Evolutionary conservation across 1,284 basidiomycete species (phyloP).

Genomic region (Phlebopus sp.): DNA sequence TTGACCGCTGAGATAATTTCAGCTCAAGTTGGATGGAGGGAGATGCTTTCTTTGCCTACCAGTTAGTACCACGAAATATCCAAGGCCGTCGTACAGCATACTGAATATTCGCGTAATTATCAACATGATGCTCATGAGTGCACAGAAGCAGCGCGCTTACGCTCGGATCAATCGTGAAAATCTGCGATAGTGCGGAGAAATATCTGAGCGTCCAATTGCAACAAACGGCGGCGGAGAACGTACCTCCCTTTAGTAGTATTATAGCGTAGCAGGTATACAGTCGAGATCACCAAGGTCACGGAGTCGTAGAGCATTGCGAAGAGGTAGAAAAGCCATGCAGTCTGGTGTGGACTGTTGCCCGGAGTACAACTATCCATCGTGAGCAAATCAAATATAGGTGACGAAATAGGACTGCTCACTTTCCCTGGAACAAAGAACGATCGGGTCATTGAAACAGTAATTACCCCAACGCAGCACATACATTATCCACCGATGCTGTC

Average conservation of each 20-base stretch:
- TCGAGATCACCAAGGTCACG: slow-evolving; percentile 35
- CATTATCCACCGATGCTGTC: slow-evolving; percentile 18
- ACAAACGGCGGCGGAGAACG: slow-evolving; percentile 3
- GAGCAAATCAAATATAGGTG: not conserved
- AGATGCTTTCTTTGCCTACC: slow-evolving; percentile 17
- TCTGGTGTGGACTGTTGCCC: slow-evolving; percentile 29
- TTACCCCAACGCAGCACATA: slow-evolving; percentile 18
- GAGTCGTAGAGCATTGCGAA: slow-evolving; percentile 39
- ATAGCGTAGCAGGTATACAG: slow-evolving; percentile 31
- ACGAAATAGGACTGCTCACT: slow-evolving; percentile 15
- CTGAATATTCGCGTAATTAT: slow-evolving; percentile 15
- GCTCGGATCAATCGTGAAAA: slow-evolving; percentile 29
- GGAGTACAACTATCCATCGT: slow-evolving; percentile 33
- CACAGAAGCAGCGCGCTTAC: slow-evolving; percentile 16
- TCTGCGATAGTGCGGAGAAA: slow-evolving; percentile 13
- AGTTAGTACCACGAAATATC: slow-evolving; percentile 32
- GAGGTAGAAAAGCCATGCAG: slow-evolving; percentile 43
- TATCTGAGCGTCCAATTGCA: slow-evolving; percentile 8
- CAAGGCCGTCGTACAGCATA: slow-evolving; percentile 36
- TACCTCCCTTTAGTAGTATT: slow-evolving; percentile 29
- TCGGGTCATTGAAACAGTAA: slow-evolving; percentile 6
- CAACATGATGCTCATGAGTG: not conserved
- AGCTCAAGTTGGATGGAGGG: not conserved
- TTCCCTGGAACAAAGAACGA: slow-evolving; percentile 20
- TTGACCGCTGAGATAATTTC: slow-evolving; percentile 21